A percentile compares a stretch with the other conserved stretches of the same genome.
phyloP scores from a whole-genome alignment of 768 basidiomycete genomes.

The Tubosaeta brunneosetosa region DNA sequence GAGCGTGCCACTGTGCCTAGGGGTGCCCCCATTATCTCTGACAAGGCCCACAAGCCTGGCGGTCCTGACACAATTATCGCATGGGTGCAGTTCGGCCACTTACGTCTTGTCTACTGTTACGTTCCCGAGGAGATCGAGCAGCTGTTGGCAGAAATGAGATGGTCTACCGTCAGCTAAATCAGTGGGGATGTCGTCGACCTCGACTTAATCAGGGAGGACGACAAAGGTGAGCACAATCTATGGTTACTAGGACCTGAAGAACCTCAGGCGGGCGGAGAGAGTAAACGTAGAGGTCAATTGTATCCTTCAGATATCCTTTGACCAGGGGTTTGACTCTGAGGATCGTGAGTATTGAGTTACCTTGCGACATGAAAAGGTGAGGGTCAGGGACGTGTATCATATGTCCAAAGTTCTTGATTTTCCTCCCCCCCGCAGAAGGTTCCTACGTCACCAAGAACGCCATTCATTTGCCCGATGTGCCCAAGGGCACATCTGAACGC shows the following conservation, averaged over 20 bases:
- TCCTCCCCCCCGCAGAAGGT: slow-evolving; percentile 44
- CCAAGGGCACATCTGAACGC: slow-evolving; percentile 50
- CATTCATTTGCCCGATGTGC: slow-evolving; percentile 48
- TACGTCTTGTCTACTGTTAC: too few relatives aligned
- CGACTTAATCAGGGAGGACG: slow-evolving; percentile 5
- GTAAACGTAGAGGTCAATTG: slow-evolving; percentile 48
- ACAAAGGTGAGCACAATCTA: slow-evolving; percentile 33
- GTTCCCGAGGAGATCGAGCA: too few relatives aligned
- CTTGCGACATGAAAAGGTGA: slow-evolving; percentile 24
- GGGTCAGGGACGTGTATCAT: too few relatives aligned
- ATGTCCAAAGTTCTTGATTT: slow-evolving; percentile 19
- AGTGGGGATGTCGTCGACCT: too few relatives aligned
- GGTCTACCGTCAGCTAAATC: too few relatives aligned
- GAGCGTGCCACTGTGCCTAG: too few relatives aligned
- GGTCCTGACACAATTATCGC: too few relatives aligned
- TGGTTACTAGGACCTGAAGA: slow-evolving; percentile 54
- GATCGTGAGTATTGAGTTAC: slow-evolving; percentile 59
- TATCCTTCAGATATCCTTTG: slow-evolving; percentile 40
- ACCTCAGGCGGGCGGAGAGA: slow-evolving; percentile 53
- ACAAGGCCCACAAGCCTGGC: too few relatives aligned
- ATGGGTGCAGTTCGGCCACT: too few relatives aligned
- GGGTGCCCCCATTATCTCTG: too few relatives aligned
- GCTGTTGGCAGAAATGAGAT: too few relatives aligned
- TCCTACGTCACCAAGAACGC: slow-evolving; percentile 56
- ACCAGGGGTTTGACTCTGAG: slow-evolving; percentile 51